phyloP scores from a whole-genome alignment of 306 rosid genomes.

The Gynostemma pentaphyllum region DNA sequence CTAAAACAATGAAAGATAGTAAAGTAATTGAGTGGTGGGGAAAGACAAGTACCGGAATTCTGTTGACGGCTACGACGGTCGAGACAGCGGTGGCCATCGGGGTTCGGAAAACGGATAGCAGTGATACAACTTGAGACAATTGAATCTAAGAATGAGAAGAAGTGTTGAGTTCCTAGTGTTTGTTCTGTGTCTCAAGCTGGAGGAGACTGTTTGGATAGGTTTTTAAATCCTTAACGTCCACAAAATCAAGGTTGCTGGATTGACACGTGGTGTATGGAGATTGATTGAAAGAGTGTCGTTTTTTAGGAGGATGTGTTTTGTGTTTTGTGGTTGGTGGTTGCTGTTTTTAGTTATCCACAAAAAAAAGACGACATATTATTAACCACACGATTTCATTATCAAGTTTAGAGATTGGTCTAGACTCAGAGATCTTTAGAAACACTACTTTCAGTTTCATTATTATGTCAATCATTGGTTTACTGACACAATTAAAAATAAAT shows the following conservation, averaged over 20 bases:
- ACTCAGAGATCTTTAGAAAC: too few relatives aligned
- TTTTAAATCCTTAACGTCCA: constrained; percentile 6
- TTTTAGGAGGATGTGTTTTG: neutral
- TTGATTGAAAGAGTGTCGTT: neutral
- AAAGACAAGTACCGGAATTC: constrained; percentile 36
- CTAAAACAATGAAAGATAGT: too few relatives aligned
- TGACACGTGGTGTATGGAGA: constrained; percentile 1
- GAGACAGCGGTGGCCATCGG: constrained; percentile 53
- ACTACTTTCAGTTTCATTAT: too few relatives aligned
- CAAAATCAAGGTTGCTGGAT: neutral
- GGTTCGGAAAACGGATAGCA: neutral
- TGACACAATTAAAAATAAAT: too few relatives aligned
- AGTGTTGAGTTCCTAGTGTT: neutral
- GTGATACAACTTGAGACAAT: neutral
- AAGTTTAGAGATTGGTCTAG: too few relatives aligned
- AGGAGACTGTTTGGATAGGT: neutral
- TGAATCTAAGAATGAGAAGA: neutral
- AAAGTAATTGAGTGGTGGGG: neutral
- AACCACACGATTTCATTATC: neutral
- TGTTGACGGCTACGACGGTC: constrained; percentile 36
- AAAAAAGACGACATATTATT: neutral
- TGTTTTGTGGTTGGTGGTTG: too few relatives aligned
- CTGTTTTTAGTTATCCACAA: neutral
- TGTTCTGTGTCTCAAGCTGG: neutral
- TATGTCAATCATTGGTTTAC: too few relatives aligned